Evolutionary conservation across 768 basidiomycete genomes (phyloP).

Genomic region (Lactarius psammicola): DNA sequence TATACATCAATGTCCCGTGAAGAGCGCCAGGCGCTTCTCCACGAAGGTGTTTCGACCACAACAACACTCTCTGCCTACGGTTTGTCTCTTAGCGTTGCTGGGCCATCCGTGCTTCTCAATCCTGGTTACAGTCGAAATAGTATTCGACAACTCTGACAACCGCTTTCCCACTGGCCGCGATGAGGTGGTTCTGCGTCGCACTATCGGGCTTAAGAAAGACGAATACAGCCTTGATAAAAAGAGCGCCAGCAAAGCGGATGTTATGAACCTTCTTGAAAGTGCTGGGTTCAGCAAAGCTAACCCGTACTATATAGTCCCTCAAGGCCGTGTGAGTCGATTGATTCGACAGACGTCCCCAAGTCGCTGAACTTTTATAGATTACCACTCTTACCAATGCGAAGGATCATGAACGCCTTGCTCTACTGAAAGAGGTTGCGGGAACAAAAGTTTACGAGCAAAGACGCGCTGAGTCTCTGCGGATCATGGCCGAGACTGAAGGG

Average conservation of each 20-base stretch:
- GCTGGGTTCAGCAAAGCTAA: slow-evolving; percentile 98
- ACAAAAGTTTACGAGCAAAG: slow-evolving; percentile 98
- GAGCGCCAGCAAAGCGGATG: slow-evolving; percentile 92
- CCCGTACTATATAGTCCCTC: slow-evolving; percentile 98
- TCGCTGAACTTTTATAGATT: slow-evolving; percentile 53
- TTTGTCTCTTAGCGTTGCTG: slow-evolving; percentile 34
- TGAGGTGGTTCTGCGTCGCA: slow-evolving; percentile 84
- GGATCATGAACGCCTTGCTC: slow-evolving; percentile 86
- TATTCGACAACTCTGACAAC: slow-evolving; percentile 93
- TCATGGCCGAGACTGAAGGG: slow-evolving; percentile 95
- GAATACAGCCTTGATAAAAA: slow-evolving; percentile 98
- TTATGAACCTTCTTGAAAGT: slow-evolving; percentile 94
- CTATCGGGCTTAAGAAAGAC: slow-evolving; percentile 97
- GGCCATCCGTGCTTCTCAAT: background rate
- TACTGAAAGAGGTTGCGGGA: slow-evolving; percentile 98
- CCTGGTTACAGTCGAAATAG: slow-evolving; percentile 68
- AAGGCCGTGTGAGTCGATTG: slow-evolving; percentile 76
- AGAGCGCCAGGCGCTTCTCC: slow-evolving; percentile 88
- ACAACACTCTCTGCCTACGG: slow-evolving; percentile 93
- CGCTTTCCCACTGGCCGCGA: slow-evolving; percentile 91
- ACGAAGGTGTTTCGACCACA: slow-evolving; percentile 86
- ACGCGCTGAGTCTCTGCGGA: slow-evolving; percentile 85
- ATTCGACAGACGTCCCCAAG: background rate
- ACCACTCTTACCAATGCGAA: slow-evolving; percentile 96
- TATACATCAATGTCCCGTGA: slow-evolving; percentile 95